Evolutionary conservation across 495 filamentous ascomycete genomes (phyloP), one percentile per base, ranked within the genome.

Genomic region (Penicillium nucicola): DNA sequence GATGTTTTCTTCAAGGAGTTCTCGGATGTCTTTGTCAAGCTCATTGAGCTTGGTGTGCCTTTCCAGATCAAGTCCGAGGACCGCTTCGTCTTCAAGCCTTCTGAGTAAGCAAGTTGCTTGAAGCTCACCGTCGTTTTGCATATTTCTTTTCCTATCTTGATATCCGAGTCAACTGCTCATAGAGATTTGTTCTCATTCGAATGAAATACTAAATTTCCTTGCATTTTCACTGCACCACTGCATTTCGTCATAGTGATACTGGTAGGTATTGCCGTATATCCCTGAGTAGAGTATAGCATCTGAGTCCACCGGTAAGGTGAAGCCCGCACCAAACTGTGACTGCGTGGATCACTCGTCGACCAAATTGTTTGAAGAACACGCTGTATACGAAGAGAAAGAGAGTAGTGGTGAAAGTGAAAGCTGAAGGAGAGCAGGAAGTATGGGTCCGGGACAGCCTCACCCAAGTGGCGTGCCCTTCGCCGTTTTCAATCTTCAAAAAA

Each of bases 1-100:
- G 86, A 89, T 50, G 77, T 76, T 31, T 98, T 96, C 83, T 97
- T 97, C 80, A 85, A 86, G 75, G 92, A 97, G 62, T 98, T 98
- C 73, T 65, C 83, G 6, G 83, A 84, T 8, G 92, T 85, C 43
- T 76, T 88, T 47, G 70, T 78, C 61, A 93, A 85, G 78, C 82
- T 98, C 17, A 88, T 98, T 50, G 93, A 97, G 80, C 83, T 96
- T 4, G 93, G 93, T 61, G 93, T 98, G 44, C 92, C 93, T 12
- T 98, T 98, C 61, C 67, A 79, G 57, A 81, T 68, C 61, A 78
- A 79, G 55, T 77, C 87, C 67, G 81, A 86, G 56, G 82, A 82
- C 50, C 74, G 80, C 55, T 84, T 78, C 71, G 74, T 75, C 59
- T 92, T 98, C 79, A 95, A 92, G 83, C 70, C 80, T 53, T 81